Evolutionary conservation across 1,284 basidiomycete genomes (phyloP), one percentile per base, ranked within the genome.

Genomic region (Coniferiporia weirii): DNA sequence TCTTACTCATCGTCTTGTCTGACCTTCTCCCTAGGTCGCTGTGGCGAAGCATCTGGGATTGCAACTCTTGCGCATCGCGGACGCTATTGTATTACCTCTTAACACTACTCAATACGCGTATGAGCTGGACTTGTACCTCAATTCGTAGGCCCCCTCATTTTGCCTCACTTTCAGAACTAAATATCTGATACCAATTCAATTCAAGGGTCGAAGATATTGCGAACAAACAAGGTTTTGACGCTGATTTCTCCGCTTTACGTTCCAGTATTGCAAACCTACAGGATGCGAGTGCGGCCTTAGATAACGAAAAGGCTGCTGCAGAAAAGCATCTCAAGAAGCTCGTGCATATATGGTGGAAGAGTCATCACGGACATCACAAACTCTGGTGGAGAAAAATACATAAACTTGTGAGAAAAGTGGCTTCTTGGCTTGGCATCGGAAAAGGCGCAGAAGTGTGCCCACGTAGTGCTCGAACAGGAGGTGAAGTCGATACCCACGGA

Each of bases 61-160:
- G 12, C 74, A 82, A 63, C 73, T 82, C 2, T 73, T 93, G 40
- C 79, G 86, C 13, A 69, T 91, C 3, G 78, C 84, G 0, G 81
- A 85, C 61, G 72, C 79, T 4, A 71, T 87, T 47, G 67, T 84
- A 8, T 72, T 85, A 5, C 91, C 90, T 0, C 71, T 94, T 65
- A 91, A 93, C 70, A 85, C 88, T 5, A 89, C 87, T 1, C 82
- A 89, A 65, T 92, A 92, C 61, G 70, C 81, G 1, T 69, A 73
- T 45, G 76, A 81, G 60, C 71, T 84, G 34, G 75, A 76, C 56
- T 68, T 67, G 3, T 82, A 84, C 61, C 71, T 84, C 10, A 68
- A 79, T 59, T 72, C 68, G 81, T 82, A 64, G 19, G 76, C 66
- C 10, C 17, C 38, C 51, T 15, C 34, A 1, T 17, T 17, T 51